Evolutionary conservation across 345 rosid species (phyloP).

Genomic region (Eucalyptus globulus): DNA sequence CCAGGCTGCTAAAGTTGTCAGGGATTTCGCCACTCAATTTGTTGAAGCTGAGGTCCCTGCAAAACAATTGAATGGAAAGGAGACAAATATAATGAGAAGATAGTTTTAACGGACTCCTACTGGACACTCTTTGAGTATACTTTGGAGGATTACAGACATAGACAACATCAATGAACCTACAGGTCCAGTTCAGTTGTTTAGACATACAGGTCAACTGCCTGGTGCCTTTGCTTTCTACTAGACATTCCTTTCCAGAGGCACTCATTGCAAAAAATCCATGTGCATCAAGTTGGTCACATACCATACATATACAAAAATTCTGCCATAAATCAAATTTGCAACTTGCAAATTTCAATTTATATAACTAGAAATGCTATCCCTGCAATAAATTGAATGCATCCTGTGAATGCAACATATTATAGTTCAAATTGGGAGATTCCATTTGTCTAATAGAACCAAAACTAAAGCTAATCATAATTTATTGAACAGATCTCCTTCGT

Average conservation of each 20-base stretch:
- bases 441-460: background rate
- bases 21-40: constrained; percentile 22
- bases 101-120: background rate
- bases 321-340: background rate
- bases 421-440: background rate
- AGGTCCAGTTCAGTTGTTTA: background rate
- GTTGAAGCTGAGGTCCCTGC: constrained; percentile 42
- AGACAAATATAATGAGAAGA: background rate
- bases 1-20: background rate
- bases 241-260: background rate
- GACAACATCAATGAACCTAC: background rate
- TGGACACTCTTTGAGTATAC: background rate
- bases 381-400: accelerated
- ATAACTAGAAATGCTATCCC: background rate
- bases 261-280: background rate
- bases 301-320: background rate
- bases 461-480: background rate
- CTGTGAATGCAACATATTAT: background rate
- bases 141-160: background rate
- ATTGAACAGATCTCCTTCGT: background rate
- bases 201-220: background rate
- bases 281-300: background rate
- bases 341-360: background rate
- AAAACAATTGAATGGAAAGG: background rate
- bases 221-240: background rate